Evolutionary conservation across 345 rosid genomes (phyloP).

Genomic region (Gossypium mustelinum): DNA sequence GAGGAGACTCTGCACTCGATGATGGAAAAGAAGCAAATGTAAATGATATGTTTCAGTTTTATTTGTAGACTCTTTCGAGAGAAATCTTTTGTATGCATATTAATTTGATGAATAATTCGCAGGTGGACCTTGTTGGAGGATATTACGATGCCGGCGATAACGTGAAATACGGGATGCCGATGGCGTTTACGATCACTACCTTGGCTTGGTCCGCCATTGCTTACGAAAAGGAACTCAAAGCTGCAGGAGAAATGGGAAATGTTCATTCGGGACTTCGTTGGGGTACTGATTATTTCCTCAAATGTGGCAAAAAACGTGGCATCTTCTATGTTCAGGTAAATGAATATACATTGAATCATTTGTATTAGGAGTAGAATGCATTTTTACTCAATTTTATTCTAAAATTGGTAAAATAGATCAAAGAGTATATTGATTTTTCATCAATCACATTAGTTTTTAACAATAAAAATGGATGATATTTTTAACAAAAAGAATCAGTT

Average conservation of each 20-base stretch:
- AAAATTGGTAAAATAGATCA: too few relatives aligned
- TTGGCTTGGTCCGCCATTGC: slow-evolving; percentile 63
- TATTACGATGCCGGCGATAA: slow-evolving; percentile 94
- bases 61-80: too few relatives aligned
- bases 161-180: slow-evolving; percentile 79
- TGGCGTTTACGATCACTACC: slow-evolving; percentile 89
- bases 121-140: slow-evolving; percentile 84
- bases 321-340: slow-evolving; percentile 76
- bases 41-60: not conserved
- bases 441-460: too few relatives aligned
- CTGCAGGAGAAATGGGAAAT: slow-evolving; percentile 47
- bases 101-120: not conserved
- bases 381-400: too few relatives aligned
- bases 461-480: too few relatives aligned
- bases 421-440: too few relatives aligned
- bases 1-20: slow-evolving; percentile 83
- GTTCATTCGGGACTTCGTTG: slow-evolving; percentile 57
- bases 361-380: too few relatives aligned
- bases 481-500: too few relatives aligned
- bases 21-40: slow-evolving; percentile 73
- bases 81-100: not conserved
- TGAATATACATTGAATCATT: not conserved
- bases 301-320: slow-evolving; percentile 40
- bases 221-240: slow-evolving; percentile 44
- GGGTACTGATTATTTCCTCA: slow-evolving; percentile 91